These are phyloP conservation scores for Penicillium paradoxum DNA, from an alignment of 495 filamentous ascomycete genomes.

Conservation along the genomic window DNA sequence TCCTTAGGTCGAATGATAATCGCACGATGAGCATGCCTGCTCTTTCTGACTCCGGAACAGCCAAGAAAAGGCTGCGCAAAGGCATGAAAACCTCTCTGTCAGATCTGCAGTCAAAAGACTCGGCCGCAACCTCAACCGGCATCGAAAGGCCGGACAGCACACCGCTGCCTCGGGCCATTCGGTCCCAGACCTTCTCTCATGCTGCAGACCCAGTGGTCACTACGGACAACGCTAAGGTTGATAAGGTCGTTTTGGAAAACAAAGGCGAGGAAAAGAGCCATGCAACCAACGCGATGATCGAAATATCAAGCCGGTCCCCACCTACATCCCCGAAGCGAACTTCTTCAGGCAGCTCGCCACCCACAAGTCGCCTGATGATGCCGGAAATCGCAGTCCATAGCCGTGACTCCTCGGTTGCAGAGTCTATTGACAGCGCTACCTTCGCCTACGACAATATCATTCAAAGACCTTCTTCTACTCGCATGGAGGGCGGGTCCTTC, in stretches of 20 bases:
- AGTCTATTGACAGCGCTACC: constrained; percentile 28
- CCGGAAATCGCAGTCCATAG: constrained; percentile 26
- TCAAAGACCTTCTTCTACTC: constrained; percentile 26
- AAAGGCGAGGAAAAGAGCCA: constrained; percentile 46
- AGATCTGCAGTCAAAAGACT: constrained; percentile 23
- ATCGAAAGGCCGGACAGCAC: constrained; percentile 31
- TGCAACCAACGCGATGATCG: constrained; percentile 60
- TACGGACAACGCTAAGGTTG: constrained; percentile 57
- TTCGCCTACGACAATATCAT: constrained; percentile 14
- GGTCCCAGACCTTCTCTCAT: constrained; percentile 60
- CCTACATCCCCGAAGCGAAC: constrained; percentile 52
- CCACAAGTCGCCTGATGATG: constrained; percentile 29
- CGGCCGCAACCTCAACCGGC: constrained; percentile 34
- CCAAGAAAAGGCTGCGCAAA: constrained; percentile 33
- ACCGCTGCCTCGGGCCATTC: constrained; percentile 51
- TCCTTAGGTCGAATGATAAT: constrained; percentile 43
- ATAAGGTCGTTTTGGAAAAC: constrained; percentile 42
- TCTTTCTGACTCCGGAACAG: constrained; percentile 29
- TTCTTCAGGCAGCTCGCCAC: constrained; percentile 48
- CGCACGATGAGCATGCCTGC: constrained; percentile 57
- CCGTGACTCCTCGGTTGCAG: constrained; percentile 30
- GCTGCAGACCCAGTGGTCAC: constrained; percentile 60
- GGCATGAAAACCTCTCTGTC: constrained; percentile 21
- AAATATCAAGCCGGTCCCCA: constrained; percentile 58
- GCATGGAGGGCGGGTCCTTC: constrained; percentile 22